These are phyloP conservation scores for Suillus weaverae DNA, from an alignment of 768 basidiomycete species.

Conservation along the genomic window DNA sequence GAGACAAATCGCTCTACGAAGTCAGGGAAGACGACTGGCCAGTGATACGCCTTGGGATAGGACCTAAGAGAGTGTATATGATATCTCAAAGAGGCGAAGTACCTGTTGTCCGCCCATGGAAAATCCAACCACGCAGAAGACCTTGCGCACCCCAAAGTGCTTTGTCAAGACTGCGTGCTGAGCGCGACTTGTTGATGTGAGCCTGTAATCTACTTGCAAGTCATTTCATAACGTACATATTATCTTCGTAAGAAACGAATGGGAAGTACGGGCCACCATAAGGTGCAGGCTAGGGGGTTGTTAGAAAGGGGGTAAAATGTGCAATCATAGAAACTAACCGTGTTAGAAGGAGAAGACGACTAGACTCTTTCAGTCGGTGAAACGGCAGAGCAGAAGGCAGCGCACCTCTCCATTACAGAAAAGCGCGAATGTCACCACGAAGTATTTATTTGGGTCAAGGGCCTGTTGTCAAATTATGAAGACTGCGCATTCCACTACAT, in stretches of 20 bases:
- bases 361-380: slow-evolving; percentile 18
- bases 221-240: slow-evolving; percentile 42
- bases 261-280: slow-evolving; percentile 63
- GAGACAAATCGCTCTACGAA: slow-evolving; percentile 46
- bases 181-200: slow-evolving; percentile 41
- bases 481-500: background rate
- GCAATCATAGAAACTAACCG: slow-evolving; percentile 33
- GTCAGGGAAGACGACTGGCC: slow-evolving; percentile 58
- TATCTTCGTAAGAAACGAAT: slow-evolving; percentile 55
- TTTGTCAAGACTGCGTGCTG: slow-evolving; percentile 54
- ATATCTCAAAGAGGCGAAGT: slow-evolving; percentile 13
- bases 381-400: background rate
- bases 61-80: slow-evolving; percentile 16
- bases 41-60: slow-evolving; percentile 48
- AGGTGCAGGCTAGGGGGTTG: slow-evolving; percentile 42
- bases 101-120: slow-evolving; percentile 61
- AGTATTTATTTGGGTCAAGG: slow-evolving; percentile 53
- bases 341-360: slow-evolving; percentile 66
- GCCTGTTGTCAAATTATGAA: slow-evolving; percentile 30
- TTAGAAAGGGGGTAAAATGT: background rate
- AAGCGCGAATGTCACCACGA: slow-evolving; percentile 54
- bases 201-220: background rate
- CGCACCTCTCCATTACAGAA: slow-evolving; percentile 61
- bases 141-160: slow-evolving; percentile 42
- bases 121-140: slow-evolving; percentile 50